phyloP scores from a whole-genome alignment of 148 eudicot genomes.

The Fagopyrum tataricum region DNA sequence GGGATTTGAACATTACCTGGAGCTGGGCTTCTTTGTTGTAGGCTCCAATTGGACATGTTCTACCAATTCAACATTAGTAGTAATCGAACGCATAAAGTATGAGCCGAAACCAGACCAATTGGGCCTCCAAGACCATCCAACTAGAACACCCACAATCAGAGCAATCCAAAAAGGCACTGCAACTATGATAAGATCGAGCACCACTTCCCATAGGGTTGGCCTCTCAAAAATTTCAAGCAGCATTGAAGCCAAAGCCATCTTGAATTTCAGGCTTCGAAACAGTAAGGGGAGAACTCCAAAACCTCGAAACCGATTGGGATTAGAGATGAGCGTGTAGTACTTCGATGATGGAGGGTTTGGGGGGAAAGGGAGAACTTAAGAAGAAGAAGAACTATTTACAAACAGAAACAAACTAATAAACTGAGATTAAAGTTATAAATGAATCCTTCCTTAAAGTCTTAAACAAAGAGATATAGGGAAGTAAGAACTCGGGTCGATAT shows the following conservation, averaged over 20 bases:
- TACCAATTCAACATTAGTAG: constrained; percentile 19
- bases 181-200: constrained; percentile 41
- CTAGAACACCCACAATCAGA: constrained; percentile 61
- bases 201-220: constrained; percentile 40
- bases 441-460: neutral
- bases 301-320: neutral
- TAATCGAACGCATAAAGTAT: constrained; percentile 12
- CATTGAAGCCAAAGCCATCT: constrained; percentile 47
- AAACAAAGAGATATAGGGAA: neutral
- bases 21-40: constrained; percentile 24
- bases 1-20: constrained; percentile 29
- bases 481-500: no score
- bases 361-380: neutral
- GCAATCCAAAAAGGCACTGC: constrained; percentile 69
- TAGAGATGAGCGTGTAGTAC: neutral
- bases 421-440: neutral
- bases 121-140: constrained; percentile 93
- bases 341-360: constrained; percentile 2
- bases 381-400: neutral
- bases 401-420: neutral
- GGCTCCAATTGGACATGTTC: constrained; percentile 25
- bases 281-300: neutral
- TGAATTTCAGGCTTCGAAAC: neutral
- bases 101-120: constrained; percentile 35
- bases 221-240: constrained; percentile 35